A percentile compares a stretch with the other conserved stretches of the same genome.
Evolutionary conservation across 148 eudicot genomes (phyloP).

Genomic region (Camellia lanceoleosa): DNA sequence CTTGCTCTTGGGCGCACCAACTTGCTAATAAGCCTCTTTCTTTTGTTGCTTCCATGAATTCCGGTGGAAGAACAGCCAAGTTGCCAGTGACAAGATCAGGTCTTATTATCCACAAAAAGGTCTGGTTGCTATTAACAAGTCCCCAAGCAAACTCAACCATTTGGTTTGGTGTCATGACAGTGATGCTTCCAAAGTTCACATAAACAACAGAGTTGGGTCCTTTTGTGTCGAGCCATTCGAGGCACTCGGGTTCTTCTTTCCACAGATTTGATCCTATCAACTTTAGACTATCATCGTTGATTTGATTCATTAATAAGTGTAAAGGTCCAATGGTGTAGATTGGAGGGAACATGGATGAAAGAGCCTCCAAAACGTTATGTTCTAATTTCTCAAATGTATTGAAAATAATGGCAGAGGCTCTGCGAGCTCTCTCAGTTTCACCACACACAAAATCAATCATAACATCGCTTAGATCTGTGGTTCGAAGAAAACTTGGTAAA

Average conservation of each 20-base stretch:
- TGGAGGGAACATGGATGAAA: background rate
- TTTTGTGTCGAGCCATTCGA: constrained; percentile 33
- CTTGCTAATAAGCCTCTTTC: constrained; percentile 5
- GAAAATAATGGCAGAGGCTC: constrained; percentile 21
- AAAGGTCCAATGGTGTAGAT: background rate
- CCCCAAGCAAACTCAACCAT: constrained; percentile 40
- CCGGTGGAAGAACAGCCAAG: constrained; percentile 25
- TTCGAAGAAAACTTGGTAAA: background rate
- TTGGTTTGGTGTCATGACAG: constrained; percentile 32
- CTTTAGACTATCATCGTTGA: constrained; percentile 1
- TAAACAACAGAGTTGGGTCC: background rate
- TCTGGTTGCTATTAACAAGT: constrained; percentile 26
- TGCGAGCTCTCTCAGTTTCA: background rate
- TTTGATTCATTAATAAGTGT: background rate
- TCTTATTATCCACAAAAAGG: constrained; percentile 24
- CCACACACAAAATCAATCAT: too few species aligned
- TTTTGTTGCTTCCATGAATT: constrained; percentile 23
- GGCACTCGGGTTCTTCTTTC: constrained; percentile 30
- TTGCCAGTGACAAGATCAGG: constrained; percentile 25
- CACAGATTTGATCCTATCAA: constrained; percentile 32
- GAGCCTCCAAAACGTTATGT: background rate
- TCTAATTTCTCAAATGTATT: constrained; percentile 30
- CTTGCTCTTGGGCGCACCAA: constrained; percentile 31
- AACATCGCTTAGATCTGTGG: background rate
- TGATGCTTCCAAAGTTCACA: constrained; percentile 21